Percentiles rank a stretch among this genome's conserved stretches.
phyloP scores from a whole-genome alignment of 331 rosid species.

The Saraca asoca region DNA sequence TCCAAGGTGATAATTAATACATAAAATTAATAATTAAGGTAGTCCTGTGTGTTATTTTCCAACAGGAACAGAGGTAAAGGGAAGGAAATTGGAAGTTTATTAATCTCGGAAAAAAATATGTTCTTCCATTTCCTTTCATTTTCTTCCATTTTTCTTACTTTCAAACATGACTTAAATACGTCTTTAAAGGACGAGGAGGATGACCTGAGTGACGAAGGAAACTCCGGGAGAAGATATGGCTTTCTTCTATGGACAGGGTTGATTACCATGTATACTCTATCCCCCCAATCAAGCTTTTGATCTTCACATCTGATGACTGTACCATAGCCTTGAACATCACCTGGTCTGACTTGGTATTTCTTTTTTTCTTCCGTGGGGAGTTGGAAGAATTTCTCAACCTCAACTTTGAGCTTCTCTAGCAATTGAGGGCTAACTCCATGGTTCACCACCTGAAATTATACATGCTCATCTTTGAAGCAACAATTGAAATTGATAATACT shows the following conservation, averaged over 20 bases:
- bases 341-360: constrained; percentile 50
- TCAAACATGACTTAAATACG: no score
- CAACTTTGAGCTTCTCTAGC: constrained; percentile 51
- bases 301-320: constrained; percentile 40
- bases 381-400: constrained; percentile 59
- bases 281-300: constrained; percentile 85
- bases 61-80: background rate
- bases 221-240: constrained; percentile 60
- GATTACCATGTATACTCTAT: constrained; percentile 56
- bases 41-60: no score
- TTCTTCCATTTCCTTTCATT: no score
- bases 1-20: no score
- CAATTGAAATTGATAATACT: background rate
- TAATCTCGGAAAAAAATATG: no score
- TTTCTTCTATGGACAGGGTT: constrained; percentile 64
- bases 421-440: constrained; percentile 62
- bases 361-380: constrained; percentile 66
- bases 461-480: no score
- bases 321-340: constrained; percentile 85
- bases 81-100: background rate
- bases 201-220: constrained; percentile 63
- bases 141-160: no score
- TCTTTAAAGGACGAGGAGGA: background rate
- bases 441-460: constrained; percentile 58
- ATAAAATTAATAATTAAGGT: background rate